A percentile compares a stretch with the other conserved stretches of the same genome.
Conservation (phyloP, 208 protist species). For the Trypanosoma vivax region DNA sequence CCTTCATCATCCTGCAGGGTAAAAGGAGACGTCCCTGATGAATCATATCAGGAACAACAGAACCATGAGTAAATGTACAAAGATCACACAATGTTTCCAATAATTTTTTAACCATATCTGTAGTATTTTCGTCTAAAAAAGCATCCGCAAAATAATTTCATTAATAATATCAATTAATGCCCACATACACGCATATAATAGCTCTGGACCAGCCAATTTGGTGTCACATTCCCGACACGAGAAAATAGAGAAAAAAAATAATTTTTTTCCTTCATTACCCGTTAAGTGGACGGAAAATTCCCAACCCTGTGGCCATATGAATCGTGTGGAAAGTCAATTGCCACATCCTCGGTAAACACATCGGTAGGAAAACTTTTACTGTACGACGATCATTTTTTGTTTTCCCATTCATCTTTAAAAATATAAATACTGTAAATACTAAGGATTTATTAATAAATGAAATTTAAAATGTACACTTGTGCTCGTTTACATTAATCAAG, state of each 20-base stretch:
- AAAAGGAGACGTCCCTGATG: slow-evolving; percentile 26
- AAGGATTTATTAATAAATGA: too few species aligned
- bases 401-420: slow-evolving; percentile 4
- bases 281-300: slow-evolving; percentile 42
- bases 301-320: slow-evolving; percentile 42
- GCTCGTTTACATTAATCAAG: too few species aligned
- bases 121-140: slow-evolving; percentile 25
- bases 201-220: slow-evolving; percentile 15
- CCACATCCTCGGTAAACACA: slow-evolving; percentile 4
- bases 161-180: slow-evolving; percentile 37
- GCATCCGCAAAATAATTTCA: slow-evolving; percentile 50
- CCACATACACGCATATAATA: slow-evolving; percentile 42
- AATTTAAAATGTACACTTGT: too few species aligned
- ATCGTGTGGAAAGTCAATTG: slow-evolving; percentile 20
- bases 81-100: too few species aligned
- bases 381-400: slow-evolving; percentile 11
- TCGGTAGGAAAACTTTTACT: slow-evolving; percentile 3
- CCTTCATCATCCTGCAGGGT: slow-evolving; percentile 32
- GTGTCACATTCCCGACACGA: slow-evolving; percentile 25
- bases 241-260: slow-evolving; percentile 38
- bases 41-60: slow-evolving; percentile 26
- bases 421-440: too few species aligned
- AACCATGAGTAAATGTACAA: slow-evolving; percentile 18
- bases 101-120: too few species aligned
- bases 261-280: slow-evolving; percentile 9